Evolutionary conservation across 1,139 yeast species (phyloP).

Genomic region (Arxiozyma telluris): DNA sequence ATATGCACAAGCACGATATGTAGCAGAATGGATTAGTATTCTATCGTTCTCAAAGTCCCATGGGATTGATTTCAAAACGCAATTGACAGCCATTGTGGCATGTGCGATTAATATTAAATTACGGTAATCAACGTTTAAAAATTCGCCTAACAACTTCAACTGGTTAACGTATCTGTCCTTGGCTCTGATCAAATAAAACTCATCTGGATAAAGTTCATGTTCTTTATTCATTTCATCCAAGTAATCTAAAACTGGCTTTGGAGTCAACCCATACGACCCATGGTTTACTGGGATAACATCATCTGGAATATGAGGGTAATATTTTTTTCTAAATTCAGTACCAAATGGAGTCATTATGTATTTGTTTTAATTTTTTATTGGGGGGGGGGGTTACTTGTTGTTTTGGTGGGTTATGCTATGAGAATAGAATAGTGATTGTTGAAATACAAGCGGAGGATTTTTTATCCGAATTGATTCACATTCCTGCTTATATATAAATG

Average conservation of each 20-base stretch:
- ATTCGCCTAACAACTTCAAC: constrained; percentile 11
- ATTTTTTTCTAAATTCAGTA: constrained; percentile 38
- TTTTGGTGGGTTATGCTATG: too few species aligned
- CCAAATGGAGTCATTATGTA: constrained; percentile 38
- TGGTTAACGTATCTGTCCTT: constrained; percentile 12
- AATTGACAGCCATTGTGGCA: constrained; percentile 56
- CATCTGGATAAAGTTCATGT: constrained; percentile 19
- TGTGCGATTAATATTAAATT: constrained; percentile 34
- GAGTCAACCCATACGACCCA: constrained; percentile 50
- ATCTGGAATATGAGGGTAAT: constrained; percentile 37
- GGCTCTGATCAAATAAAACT: constrained; percentile 9
- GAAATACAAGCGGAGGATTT: too few species aligned
- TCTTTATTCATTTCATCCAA: constrained; percentile 11
- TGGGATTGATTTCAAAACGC: constrained; percentile 42
- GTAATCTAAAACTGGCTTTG: constrained; percentile 16
- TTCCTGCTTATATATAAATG: too few species aligned
- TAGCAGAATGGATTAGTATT: constrained; percentile 43
- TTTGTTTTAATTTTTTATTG: too few species aligned
- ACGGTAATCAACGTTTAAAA: constrained; percentile 12
- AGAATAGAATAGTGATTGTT: too few species aligned
- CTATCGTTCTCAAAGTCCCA: constrained; percentile 40
- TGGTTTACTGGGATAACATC: constrained; percentile 41
- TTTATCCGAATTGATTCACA: too few species aligned
- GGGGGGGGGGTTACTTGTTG: too few species aligned
- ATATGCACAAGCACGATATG: constrained; percentile 51